Evolutionary conservation across 2,329 filamentous ascomycete genomes (phyloP).

Genomic region (Pseudocercospora musae): DNA sequence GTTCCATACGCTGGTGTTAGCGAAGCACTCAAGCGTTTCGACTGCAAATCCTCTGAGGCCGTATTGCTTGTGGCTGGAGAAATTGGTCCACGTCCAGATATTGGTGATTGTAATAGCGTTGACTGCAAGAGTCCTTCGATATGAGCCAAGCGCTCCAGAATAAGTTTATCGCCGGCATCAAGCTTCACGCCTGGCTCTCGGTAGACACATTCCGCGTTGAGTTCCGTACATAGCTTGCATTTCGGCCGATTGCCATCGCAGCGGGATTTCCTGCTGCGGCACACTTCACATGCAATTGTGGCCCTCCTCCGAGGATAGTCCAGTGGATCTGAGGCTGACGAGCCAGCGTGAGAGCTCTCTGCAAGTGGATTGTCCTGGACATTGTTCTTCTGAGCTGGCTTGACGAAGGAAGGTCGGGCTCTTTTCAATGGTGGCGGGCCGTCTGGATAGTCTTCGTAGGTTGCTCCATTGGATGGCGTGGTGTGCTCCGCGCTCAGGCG

Average conservation of each 20-base stretch:
- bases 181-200: conserved; percentile 83
- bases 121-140: conserved; percentile 78
- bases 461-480: neutral
- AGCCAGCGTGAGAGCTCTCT: conserved; percentile 5
- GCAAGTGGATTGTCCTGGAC: neutral
- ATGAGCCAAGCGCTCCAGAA: conserved; percentile 71
- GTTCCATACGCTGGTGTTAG: conserved; percentile 35
- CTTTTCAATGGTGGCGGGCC: conserved; percentile 8
- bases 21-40: conserved; percentile 36
- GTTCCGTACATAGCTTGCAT: conserved; percentile 77
- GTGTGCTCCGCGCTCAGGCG: neutral
- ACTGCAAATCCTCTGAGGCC: conserved; percentile 40
- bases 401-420: conserved; percentile 7
- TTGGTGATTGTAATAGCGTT: conserved; percentile 47
- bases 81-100: conserved; percentile 21
- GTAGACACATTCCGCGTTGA: conserved; percentile 80
- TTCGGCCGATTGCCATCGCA: conserved; percentile 60
- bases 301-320: conserved; percentile 36
- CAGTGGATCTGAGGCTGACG: conserved; percentile 22
- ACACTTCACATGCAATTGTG: conserved; percentile 36
- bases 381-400: neutral
- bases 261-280: conserved; percentile 33
- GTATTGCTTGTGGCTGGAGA: conserved; percentile 50
- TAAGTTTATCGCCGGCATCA: conserved; percentile 81
- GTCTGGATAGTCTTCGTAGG: conserved; percentile 3